phyloP scores from a whole-genome alignment of 148 eudicot genomes.

The Rhododendron kiyosumense region DNA sequence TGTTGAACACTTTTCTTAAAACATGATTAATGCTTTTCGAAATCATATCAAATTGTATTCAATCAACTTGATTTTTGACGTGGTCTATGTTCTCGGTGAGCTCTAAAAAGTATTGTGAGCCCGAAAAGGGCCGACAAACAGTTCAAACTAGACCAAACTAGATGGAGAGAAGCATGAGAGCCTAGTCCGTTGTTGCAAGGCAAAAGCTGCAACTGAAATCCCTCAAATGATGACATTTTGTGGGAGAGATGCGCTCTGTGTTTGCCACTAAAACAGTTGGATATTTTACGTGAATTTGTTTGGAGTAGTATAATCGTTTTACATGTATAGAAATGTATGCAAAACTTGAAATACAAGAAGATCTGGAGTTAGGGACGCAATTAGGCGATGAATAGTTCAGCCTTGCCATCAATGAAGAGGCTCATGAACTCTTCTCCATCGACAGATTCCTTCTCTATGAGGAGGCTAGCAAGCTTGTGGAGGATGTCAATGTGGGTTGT shows the following conservation, averaged over 20 bases:
- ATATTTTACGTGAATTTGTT: neutral
- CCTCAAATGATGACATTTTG: neutral
- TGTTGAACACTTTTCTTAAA: too few species aligned
- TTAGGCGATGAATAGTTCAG: constrained; percentile 70
- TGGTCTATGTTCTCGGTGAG: neutral
- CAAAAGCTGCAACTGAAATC: neutral
- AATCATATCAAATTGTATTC: neutral
- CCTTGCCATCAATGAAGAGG: constrained; percentile 98
- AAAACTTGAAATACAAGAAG: constrained; percentile 2
- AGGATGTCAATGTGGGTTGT: constrained; percentile 91
- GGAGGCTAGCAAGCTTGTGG: constrained; percentile 87
- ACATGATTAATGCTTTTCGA: too few species aligned
- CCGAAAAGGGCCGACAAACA: too few species aligned
- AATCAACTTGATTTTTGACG: neutral
- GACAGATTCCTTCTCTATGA: constrained; percentile 92
- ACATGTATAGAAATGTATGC: constrained; percentile 3
- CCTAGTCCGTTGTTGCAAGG: neutral
- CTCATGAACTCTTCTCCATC: constrained; percentile 99
- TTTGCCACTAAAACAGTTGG: neutral
- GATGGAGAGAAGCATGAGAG: neutral
- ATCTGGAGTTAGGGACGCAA: neutral
- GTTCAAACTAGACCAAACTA: neutral
- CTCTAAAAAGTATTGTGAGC: neutral
- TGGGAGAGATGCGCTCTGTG: neutral
- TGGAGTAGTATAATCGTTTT: neutral